phyloP scores from a whole-genome alignment of 352 stramenopile species.

The Globisporangium ultimum region DNA sequence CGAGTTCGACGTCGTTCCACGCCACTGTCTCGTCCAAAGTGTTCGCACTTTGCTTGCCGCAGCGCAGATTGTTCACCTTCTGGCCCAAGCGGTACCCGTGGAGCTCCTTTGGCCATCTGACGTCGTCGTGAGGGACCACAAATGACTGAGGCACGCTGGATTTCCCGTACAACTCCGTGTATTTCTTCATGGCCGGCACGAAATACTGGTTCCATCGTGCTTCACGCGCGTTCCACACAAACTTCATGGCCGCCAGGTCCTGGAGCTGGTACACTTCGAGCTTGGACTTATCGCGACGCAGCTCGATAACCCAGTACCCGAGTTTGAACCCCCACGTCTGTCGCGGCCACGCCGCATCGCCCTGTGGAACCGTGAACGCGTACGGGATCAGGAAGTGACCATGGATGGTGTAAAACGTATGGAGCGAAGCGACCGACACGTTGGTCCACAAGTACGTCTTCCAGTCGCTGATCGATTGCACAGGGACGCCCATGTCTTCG shows the following conservation, averaged over 20 bases:
- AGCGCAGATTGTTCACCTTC: slow-evolving; percentile 45
- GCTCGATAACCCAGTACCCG: slow-evolving; percentile 36
- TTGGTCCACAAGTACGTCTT: slow-evolving; percentile 31
- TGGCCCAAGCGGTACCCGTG: slow-evolving; percentile 35
- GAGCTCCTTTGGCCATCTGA: slow-evolving; percentile 23
- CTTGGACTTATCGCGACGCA: slow-evolving; percentile 25
- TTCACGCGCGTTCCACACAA: slow-evolving; percentile 33
- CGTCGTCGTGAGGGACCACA: slow-evolving; percentile 28
- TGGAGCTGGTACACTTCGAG: slow-evolving; percentile 30
- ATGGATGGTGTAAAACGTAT: slow-evolving; percentile 20
- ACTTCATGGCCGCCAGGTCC: slow-evolving; percentile 25
- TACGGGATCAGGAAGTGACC: slow-evolving; percentile 32
- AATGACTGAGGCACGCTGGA: slow-evolving; percentile 35
- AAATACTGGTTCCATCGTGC: slow-evolving; percentile 37
- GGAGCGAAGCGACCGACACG: slow-evolving; percentile 25
- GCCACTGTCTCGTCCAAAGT: slow-evolving; percentile 6
- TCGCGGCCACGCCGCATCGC: slow-evolving; percentile 20
- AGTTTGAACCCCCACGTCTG: slow-evolving; percentile 41
- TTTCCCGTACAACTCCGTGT: slow-evolving; percentile 23
- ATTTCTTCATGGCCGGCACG: slow-evolving; percentile 28
- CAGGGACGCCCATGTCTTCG: slow-evolving; percentile 16
- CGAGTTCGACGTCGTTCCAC: slow-evolving; percentile 32
- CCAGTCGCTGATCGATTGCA: slow-evolving; percentile 19
- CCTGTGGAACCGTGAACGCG: slow-evolving; percentile 26
- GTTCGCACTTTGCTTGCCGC: slow-evolving; percentile 7